Conservation (phyloP, 192 early-diverging fungal genomes). For the Cladochytrium replicatum region DNA sequence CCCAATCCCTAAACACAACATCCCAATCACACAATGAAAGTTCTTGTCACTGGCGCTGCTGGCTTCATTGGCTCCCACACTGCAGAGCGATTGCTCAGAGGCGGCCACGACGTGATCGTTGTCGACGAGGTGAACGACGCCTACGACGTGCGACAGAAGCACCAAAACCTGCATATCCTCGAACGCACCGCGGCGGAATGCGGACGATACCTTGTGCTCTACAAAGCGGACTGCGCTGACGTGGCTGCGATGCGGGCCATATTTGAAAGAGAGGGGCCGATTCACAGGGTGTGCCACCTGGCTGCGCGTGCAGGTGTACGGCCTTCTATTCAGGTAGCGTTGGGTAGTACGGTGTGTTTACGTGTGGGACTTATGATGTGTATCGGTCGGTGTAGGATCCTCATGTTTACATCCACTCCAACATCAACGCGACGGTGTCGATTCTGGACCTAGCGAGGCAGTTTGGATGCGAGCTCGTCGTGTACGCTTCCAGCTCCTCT, state of each 20-base stretch:
- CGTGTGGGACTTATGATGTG: not conserved
- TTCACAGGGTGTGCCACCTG: conserved; percentile 6
- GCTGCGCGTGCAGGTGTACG: conserved; percentile 5
- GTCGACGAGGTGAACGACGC: conserved; percentile 17
- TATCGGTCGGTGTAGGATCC: conserved; percentile 2
- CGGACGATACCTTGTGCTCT: not conserved
- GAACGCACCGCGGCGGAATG: not conserved
- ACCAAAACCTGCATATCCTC: conserved; percentile 6
- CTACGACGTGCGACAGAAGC: conserved; percentile 8
- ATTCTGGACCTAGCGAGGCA: conserved; percentile 10
- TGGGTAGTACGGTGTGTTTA: too few species aligned
- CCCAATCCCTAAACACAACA: too few species aligned
- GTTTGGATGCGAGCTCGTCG: conserved; percentile 1
- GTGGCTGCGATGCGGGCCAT: conserved; percentile 4
- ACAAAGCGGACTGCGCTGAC: not conserved
- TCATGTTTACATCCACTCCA: conserved; percentile 9
- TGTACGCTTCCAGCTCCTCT: conserved; percentile 9
- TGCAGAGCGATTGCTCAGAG: conserved; percentile 5
- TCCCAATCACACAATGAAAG: too few species aligned
- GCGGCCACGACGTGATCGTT: conserved; percentile 14
- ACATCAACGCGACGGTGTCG: conserved; percentile 7
- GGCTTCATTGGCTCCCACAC: conserved; percentile 26
- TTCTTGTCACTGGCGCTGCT: conserved; percentile 18
- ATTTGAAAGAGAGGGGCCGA: conserved; percentile 3
- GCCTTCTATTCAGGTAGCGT: conserved; percentile 4